Evolutionary conservation across 108 stramenopile species (phyloP), one percentile per base, ranked within the genome.

Genomic region (Schizochytrium sp.): DNA sequence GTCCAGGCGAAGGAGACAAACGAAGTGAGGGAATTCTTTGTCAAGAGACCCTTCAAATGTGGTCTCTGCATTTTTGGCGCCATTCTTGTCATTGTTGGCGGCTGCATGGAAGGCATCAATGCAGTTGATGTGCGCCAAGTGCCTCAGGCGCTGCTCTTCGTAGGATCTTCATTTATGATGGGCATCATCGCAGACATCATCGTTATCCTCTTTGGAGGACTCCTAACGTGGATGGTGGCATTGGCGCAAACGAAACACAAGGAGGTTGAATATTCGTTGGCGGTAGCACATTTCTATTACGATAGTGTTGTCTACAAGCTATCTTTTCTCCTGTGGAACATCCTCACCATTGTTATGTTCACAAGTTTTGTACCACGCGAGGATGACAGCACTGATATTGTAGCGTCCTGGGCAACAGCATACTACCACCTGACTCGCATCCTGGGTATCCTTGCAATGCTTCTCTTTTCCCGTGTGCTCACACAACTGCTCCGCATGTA

Each of bases 351-450:
- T 44, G 44, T 69, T 44, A 69, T 69, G 64, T 69, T 69, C 64
- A 69, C 64, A 8, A 15, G 12, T 1, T 69, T 69, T 69, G 64
- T 69, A 15, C 64, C 64, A 38, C 64, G 64, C 28, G 64, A 1
- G 64, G 12, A 12, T 44, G 15, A 7, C 64, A 69, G 64, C 64
- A 69, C 64, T 15, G 64, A 38, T 5, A 69, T 69, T 2, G 64
- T 69, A 7, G 8, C 76, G 7, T 55, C 76, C 0, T 83, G 76
- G 76, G 28, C 10, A 38, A 7, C 19, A 40, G 76, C 76, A 38
- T 83, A 55, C 47, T 83, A 55, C 76, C 55, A 83, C 47, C 53
- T 83, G 7, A 83, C 55, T 3, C 76, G 76, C 76, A 17, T 83
- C 8, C 53, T 83, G 0, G 76, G 76, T 0, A 83, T 83, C 76